Percentiles rank a stretch among this genome's conserved stretches.
Conservation (phyloP, 164 flowering plant genomes). For the Magnolia officinalis region DNA sequence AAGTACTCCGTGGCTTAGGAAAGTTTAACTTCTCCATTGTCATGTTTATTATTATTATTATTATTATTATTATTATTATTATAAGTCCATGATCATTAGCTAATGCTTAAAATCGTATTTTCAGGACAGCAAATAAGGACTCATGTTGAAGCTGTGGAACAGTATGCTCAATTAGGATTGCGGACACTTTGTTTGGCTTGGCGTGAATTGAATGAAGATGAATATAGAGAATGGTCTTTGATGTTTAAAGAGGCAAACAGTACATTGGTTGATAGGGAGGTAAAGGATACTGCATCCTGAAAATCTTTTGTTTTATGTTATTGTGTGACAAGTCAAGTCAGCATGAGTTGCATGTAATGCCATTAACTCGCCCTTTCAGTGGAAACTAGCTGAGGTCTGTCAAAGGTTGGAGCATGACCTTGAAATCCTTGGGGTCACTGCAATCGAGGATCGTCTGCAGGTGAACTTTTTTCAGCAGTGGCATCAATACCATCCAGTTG, state of each 20-base stretch:
- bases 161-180: constrained; percentile 85
- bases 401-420: constrained; percentile 84
- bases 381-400: constrained; percentile 95
- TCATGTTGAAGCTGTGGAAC: constrained; percentile 85
- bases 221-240: constrained; percentile 83
- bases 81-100: neutral
- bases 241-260: constrained; percentile 90
- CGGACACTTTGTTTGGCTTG: constrained; percentile 94
- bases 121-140: constrained; percentile 77
- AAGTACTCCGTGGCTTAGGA: no score
- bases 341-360: neutral
- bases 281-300: constrained; percentile 24
- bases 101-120: constrained; percentile 17
- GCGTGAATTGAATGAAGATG: constrained; percentile 87
- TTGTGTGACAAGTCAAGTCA: neutral
- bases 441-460: constrained; percentile 97
- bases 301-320: neutral
- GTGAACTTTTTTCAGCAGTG: constrained; percentile 26
- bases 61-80: neutral
- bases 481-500: neutral
- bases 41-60: neutral
- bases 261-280: constrained; percentile 97
- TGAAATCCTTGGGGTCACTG: constrained; percentile 91
- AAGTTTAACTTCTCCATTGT: neutral
- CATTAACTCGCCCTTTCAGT: constrained; percentile 37